These are phyloP conservation scores for Teunomyces gatunensis DNA, from an alignment of 805 yeast genomes.

Conservation along the genomic window DNA sequence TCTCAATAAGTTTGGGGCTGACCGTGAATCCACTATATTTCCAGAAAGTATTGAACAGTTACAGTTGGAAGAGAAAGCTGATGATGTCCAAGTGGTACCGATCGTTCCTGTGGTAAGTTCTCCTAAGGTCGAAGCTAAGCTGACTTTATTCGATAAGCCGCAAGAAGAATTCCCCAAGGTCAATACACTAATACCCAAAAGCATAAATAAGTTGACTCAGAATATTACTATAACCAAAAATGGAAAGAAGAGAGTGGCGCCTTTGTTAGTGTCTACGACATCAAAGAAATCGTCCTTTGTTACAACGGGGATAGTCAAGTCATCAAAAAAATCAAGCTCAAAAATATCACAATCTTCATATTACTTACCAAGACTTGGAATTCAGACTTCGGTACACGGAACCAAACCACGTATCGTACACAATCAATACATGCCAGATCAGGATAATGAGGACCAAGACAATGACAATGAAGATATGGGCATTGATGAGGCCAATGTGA, in stretches of 20 bases:
- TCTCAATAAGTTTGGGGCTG: slow-evolving; percentile 82
- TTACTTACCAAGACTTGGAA: slow-evolving; percentile 59
- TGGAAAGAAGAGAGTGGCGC: slow-evolving; percentile 75
- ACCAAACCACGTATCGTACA: slow-evolving; percentile 24
- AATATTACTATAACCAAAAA: slow-evolving; percentile 67
- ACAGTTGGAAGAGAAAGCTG: slow-evolving; percentile 63
- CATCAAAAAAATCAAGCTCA: slow-evolving; percentile 15
- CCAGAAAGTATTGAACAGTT: slow-evolving; percentile 87
- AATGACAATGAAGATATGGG: slow-evolving; percentile 52
- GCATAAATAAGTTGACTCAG: slow-evolving; percentile 20
- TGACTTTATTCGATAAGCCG: background rate
- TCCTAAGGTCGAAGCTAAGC: background rate
- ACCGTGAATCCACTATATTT: slow-evolving; percentile 75
- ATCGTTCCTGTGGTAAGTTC: background rate
- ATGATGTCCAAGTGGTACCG: slow-evolving; percentile 10
- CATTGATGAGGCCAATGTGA: slow-evolving; percentile 16
- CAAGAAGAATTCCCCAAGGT: background rate
- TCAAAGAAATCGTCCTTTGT: slow-evolving; percentile 17
- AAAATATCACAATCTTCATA: slow-evolving; percentile 46
- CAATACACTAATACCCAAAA: background rate
- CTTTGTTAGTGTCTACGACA: slow-evolving; percentile 56
- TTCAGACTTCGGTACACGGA: slow-evolving; percentile 65
- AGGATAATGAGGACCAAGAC: slow-evolving; percentile 32
- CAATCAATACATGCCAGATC: slow-evolving; percentile 9
- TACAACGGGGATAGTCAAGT: slow-evolving; percentile 7